Evolutionary conservation across 331 rosid genomes (phyloP).

Genomic region (Spiraea crenata): DNA sequence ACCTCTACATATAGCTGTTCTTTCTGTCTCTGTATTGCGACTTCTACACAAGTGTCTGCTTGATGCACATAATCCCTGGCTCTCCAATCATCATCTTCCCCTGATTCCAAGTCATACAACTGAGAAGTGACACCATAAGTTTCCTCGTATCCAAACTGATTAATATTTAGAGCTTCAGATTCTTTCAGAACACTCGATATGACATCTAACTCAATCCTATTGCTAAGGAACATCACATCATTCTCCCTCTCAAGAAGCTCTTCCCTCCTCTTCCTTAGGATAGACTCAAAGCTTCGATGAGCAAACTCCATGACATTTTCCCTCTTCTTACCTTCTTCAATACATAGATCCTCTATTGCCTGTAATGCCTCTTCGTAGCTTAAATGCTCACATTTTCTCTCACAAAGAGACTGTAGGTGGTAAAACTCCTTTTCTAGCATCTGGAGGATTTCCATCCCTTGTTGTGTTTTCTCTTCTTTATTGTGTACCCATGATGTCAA

Average conservation of each 20-base stretch:
- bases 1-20: constrained; percentile 87
- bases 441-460: constrained; percentile 69
- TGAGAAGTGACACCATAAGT: constrained; percentile 65
- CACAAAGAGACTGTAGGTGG: constrained; percentile 74
- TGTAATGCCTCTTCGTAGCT: constrained; percentile 77
- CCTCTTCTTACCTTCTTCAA: constrained; percentile 82
- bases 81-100: constrained; percentile 91
- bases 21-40: constrained; percentile 82
- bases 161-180: constrained; percentile 62
- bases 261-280: constrained; percentile 69
- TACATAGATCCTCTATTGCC: constrained; percentile 80
- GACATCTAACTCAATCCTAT: constrained; percentile 65
- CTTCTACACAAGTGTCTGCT: constrained; percentile 76
- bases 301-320: constrained; percentile 57
- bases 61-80: constrained; percentile 74
- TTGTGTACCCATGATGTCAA: constrained; percentile 62
- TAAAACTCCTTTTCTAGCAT: constrained; percentile 79
- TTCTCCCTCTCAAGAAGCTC: constrained; percentile 75
- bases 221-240: constrained; percentile 47
- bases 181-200: constrained; percentile 79
- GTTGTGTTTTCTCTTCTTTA: constrained; percentile 68
- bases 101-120: constrained; percentile 80
- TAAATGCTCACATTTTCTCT: constrained; percentile 70
- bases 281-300: constrained; percentile 68
- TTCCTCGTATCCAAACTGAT: constrained; percentile 70